A percentile compares a stretch with the other conserved stretches of the same genome.
Evolutionary conservation across 164 flowering plant genomes (phyloP).

Genomic region (Vitis rupestris): DNA sequence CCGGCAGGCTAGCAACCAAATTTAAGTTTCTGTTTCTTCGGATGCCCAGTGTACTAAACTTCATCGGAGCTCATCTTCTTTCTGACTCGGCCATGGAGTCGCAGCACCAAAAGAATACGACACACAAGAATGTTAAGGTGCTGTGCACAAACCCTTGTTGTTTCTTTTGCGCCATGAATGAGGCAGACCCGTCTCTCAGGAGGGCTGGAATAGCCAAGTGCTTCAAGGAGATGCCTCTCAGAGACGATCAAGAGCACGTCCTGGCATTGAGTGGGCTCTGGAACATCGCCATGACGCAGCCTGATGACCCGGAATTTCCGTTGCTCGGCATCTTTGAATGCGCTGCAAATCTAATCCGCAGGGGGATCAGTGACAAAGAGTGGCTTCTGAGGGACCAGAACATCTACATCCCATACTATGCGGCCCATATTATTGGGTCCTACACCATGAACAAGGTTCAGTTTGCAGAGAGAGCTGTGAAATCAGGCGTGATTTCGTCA

Average conservation of each 20-base stretch:
- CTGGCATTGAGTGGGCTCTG: slow-evolving; percentile 66
- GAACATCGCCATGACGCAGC: slow-evolving; percentile 83
- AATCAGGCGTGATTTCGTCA: slow-evolving; percentile 63
- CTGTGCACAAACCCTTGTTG: slow-evolving; percentile 42
- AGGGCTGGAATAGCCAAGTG: slow-evolving; percentile 38
- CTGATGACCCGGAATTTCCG: slow-evolving; percentile 66
- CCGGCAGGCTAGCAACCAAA: too few species aligned
- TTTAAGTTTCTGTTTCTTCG: too few species aligned
- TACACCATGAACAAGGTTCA: slow-evolving; percentile 75
- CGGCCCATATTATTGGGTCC: slow-evolving; percentile 90
- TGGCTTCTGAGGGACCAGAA: slow-evolving; percentile 73
- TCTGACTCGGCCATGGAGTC: too few species aligned
- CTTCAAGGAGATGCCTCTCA: slow-evolving; percentile 47
- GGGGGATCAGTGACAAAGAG: slow-evolving; percentile 35
- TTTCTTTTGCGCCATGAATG: slow-evolving; percentile 77
- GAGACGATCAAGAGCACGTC: slow-evolving; percentile 53
- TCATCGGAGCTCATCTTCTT: too few species aligned
- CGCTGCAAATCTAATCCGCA: slow-evolving; percentile 57
- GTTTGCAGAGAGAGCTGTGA: slow-evolving; percentile 60
- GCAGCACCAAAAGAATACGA: too few species aligned
- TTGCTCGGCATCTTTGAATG: slow-evolving; percentile 68
- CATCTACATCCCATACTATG: slow-evolving; percentile 81
- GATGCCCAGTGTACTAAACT: too few species aligned
- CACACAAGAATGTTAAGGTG: too few species aligned
- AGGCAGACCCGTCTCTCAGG: slow-evolving; percentile 40